These are phyloP conservation scores for Entonaema liquescens DNA, from an alignment of 495 filamentous ascomycete genomes.

Conservation along the genomic window DNA sequence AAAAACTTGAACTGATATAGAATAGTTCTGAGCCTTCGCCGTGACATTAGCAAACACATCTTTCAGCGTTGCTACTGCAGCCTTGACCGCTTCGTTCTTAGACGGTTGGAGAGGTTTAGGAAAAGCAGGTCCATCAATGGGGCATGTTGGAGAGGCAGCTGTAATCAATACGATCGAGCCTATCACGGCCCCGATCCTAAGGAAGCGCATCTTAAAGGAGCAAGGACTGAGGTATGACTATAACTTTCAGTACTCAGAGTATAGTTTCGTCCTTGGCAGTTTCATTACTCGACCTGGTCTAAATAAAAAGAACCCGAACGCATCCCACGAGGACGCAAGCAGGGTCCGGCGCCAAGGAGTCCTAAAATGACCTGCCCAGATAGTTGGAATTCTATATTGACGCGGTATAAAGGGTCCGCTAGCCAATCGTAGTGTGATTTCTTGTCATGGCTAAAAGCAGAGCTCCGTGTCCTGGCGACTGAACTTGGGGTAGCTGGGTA, in stretches of 20 bases:
- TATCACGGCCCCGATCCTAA: constrained; percentile 4
- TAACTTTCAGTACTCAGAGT: not conserved
- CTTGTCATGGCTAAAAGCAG: constrained; percentile 37
- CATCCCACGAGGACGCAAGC: not conserved
- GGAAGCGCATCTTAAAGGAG: constrained; percentile 19
- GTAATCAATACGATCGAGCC: constrained; percentile 19
- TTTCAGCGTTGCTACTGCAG: constrained; percentile 50
- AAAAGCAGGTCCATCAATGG: constrained; percentile 60
- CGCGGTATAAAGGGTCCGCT: constrained; percentile 5
- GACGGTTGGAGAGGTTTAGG: constrained; percentile 52
- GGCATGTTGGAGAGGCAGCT: constrained; percentile 52
- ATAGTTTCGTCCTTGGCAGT: constrained; percentile 2
- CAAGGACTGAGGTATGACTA: not conserved
- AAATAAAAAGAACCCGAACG: constrained; percentile 17
- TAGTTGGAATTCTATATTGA: constrained; percentile 22
- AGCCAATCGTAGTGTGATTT: constrained; percentile 9
- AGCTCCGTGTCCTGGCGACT: constrained; percentile 20
- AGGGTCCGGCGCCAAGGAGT: constrained; percentile 8
- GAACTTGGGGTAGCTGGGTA: constrained; percentile 15
- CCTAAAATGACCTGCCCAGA: constrained; percentile 7
- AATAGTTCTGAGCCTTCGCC: constrained; percentile 49
- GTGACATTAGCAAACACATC: constrained; percentile 41
- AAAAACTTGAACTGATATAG: constrained; percentile 60
- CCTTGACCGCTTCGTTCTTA: constrained; percentile 43
- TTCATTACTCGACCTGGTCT: not conserved